Conservation (phyloP, 352 stramenopile genomes). For the Blastocystis hominis region DNA sequence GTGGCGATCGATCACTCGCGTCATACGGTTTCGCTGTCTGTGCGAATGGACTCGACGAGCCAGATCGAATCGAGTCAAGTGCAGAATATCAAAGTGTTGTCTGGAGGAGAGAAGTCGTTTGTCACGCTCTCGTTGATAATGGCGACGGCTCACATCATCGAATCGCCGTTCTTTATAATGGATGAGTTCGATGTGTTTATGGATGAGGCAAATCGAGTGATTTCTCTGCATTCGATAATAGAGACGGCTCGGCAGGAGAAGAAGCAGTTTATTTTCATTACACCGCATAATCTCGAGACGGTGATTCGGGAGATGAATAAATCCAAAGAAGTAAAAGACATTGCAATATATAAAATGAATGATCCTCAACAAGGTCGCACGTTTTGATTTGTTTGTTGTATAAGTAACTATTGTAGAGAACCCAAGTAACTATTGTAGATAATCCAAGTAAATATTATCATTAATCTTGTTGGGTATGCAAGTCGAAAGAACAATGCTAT, state of each 20-base stretch:
- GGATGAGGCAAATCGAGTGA: slow-evolving; percentile 86
- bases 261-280: slow-evolving; percentile 80
- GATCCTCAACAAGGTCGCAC: no score
- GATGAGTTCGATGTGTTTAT: slow-evolving; percentile 99
- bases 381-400: no score
- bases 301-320: slow-evolving; percentile 44
- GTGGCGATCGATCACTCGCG: slow-evolving; percentile 66
- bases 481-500: no score
- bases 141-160: slow-evolving; percentile 74
- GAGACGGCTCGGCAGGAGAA: slow-evolving; percentile 63
- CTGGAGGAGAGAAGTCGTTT: slow-evolving; percentile 87
- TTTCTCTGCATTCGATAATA: slow-evolving; percentile 74
- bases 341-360: no score
- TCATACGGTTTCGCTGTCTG: slow-evolving; percentile 61
- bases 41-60: slow-evolving; percentile 68
- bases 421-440: no score
- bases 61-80: slow-evolving; percentile 70
- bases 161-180: slow-evolving; percentile 77
- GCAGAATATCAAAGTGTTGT: slow-evolving; percentile 88
- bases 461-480: no score
- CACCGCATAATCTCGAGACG: slow-evolving; percentile 68
- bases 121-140: slow-evolving; percentile 88
- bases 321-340: no score
- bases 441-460: no score
- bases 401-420: no score